Percentiles rank a stretch among this genome's conserved stretches.
Conservation (phyloP, 202 grass and related monocot genomes). For the Panicum hallii region DNA sequence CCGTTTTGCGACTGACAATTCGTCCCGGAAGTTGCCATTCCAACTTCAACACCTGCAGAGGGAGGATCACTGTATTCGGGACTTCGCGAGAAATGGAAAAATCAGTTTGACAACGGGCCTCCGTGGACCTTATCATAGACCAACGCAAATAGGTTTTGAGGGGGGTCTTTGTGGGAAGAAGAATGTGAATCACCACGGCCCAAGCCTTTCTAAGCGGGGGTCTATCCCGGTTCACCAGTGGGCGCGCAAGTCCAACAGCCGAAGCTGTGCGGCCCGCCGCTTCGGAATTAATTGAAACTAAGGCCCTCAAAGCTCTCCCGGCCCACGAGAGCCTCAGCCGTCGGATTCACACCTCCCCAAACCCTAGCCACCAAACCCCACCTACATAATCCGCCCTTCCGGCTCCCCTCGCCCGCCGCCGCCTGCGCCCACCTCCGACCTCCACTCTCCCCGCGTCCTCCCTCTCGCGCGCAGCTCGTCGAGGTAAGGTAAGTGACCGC, state of each 20-base stretch:
- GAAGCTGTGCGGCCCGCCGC: neutral
- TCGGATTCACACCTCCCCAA: slow-evolving; percentile 40
- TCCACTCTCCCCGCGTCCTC: neutral
- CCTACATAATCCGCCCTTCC: slow-evolving; percentile 16
- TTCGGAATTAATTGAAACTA: too few relatives aligned
- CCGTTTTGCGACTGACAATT: too few relatives aligned
- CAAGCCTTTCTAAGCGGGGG: too few relatives aligned
- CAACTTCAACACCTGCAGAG: too few relatives aligned
- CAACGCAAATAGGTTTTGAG: too few relatives aligned
- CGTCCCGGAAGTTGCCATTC: too few relatives aligned
- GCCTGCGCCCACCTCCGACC: slow-evolving; percentile 1
- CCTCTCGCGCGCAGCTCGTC: slow-evolving; percentile 16
- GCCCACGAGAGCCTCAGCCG: slow-evolving; percentile 10
- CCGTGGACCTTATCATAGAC: neutral
- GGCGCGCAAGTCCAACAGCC: neutral
- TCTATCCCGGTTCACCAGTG: too few relatives aligned
- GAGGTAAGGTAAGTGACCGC: slow-evolving; percentile 39
- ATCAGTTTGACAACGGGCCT: neutral
- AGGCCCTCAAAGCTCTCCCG: neutral
- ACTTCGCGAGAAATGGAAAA: neutral
- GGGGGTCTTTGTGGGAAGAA: too few relatives aligned
- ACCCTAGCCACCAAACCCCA: slow-evolving; percentile 50
- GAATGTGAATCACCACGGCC: too few relatives aligned
- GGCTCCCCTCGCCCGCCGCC: slow-evolving; percentile 4
- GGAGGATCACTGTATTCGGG: too few relatives aligned